Evolutionary conservation across 2,329 filamentous ascomycete genomes (phyloP), one percentile per base, ranked within the genome.

Genomic region (Tolypocladium capitatum): DNA sequence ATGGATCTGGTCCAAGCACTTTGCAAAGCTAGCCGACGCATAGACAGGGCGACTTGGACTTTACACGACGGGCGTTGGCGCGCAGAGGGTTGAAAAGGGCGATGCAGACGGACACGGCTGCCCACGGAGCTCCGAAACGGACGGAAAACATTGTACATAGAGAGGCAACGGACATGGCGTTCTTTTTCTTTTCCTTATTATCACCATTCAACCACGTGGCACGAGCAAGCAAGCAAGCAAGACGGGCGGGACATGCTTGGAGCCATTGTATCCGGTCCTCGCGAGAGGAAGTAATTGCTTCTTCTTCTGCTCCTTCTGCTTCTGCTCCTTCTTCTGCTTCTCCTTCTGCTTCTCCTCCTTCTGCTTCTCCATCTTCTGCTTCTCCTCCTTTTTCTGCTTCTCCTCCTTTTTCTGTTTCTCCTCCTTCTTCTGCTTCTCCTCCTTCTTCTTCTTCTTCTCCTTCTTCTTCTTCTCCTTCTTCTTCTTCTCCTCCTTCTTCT

Each of bases 1-100:
- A 46, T 98, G 92, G 92, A 95, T 98, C 59, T 98, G 92, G 92
- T 94, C 90, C 59, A 96, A 96, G 66, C 92, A 98, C 69, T 98
- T 98, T 72, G 84, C 84, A 46, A 80, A 78, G 61, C 60, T 81
- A 53, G 76, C 76, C 44, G 77, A 80, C 59, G 66, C 68, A 47
- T 71, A 63, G 50, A 45, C 35, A 7, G 5, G 9, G 33, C 33
- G 33, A 28, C n/a, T 21, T 46, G 47, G 46, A 28, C 16, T 42
- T 28, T 18, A 18, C 10, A 35, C 16, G 8, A 45, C 18, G 9
- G 41, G 41, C 46, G 41, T 44, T 28, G 41, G 38, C 31, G 40
- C 27, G 16, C 33, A 27, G 28, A 40, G 38, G 21, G 21, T 11
- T 10, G n/a, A 42, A 47, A 42, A 47, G 41, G 28, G 45, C 31